Conservation (phyloP, 2,329 filamentous ascomycete genomes). For the Graphilbum sp. region DNA sequence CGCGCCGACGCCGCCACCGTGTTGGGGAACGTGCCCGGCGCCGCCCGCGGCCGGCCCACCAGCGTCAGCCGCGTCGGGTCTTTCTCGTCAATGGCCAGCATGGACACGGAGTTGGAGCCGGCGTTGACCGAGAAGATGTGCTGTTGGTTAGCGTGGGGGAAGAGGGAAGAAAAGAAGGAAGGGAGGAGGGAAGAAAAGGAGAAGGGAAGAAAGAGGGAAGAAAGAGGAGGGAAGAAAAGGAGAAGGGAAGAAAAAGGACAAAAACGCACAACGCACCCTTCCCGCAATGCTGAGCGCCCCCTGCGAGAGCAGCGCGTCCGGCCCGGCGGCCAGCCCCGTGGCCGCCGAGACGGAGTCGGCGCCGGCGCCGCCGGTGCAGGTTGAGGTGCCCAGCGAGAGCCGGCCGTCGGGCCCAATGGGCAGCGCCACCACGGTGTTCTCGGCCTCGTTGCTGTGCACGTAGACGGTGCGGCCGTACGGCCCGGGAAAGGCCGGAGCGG, state of each 20-base stretch:
- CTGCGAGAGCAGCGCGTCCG: constrained; percentile 5
- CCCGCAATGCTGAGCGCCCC: constrained; percentile 10
- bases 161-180: neutral
- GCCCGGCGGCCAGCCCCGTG: neutral
- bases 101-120: constrained; percentile 31
- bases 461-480: too few relatives aligned
- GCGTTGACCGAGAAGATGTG: constrained; percentile 37
- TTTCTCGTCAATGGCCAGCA: constrained; percentile 25
- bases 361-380: constrained; percentile 1
- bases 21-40: constrained; percentile 35
- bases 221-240: neutral
- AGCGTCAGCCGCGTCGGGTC: constrained; percentile 26
- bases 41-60: constrained; percentile 15
- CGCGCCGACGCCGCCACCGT: constrained; percentile 30
- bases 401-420: constrained; percentile 2
- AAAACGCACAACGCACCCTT: constrained; percentile 9
- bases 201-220: constrained; percentile 7
- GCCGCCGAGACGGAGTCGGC: neutral
- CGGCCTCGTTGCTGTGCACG: neutral
- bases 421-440: constrained; percentile 4
- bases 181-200: neutral
- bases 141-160: constrained; percentile 14
- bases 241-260: constrained; percentile 6
- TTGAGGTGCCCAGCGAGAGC: constrained; percentile 1
- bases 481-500: too few relatives aligned